Evolutionary conservation across 176 grass and related monocot species (phyloP).

Genomic region (Lolium multiflorum): DNA sequence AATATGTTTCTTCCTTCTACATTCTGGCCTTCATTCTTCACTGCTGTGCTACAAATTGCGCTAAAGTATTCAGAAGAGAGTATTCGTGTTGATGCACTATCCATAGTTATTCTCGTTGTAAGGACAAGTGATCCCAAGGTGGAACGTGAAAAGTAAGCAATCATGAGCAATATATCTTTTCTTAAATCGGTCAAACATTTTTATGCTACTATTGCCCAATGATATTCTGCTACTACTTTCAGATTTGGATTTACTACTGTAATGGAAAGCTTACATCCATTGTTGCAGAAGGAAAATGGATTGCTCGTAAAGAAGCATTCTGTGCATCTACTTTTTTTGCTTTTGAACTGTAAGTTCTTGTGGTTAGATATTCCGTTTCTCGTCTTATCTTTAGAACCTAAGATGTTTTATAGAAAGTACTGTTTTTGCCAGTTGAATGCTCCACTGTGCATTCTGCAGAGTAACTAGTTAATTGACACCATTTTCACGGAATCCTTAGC

Average conservation of each 20-base stretch:
- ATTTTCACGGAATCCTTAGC: slow-evolving; percentile 3
- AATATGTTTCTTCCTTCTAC: slow-evolving; percentile 58
- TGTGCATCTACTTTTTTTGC: slow-evolving; percentile 83
- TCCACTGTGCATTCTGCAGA: slow-evolving; percentile 15
- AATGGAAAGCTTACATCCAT: slow-evolving; percentile 65
- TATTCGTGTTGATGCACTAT: slow-evolving; percentile 65
- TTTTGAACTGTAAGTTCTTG: slow-evolving; percentile 82
- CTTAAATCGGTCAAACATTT: slow-evolving; percentile 21
- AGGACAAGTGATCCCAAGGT: slow-evolving; percentile 69
- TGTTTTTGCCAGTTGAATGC: slow-evolving; percentile 26
- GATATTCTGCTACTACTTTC: slow-evolving; percentile 35
- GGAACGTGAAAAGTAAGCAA: slow-evolving; percentile 71
- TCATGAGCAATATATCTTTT: slow-evolving; percentile 26
- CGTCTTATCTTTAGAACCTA: slow-evolving; percentile 36
- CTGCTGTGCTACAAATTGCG: slow-evolving; percentile 56
- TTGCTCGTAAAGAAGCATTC: slow-evolving; percentile 74
- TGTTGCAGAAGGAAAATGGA: slow-evolving; percentile 74
- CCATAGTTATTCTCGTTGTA: slow-evolving; percentile 82
- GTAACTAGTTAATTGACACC: neutral
- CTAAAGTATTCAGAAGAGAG: slow-evolving; percentile 57
- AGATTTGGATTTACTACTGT: slow-evolving; percentile 75
- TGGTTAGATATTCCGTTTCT: slow-evolving; percentile 26
- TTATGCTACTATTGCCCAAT: slow-evolving; percentile 41
- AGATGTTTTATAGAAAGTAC: slow-evolving; percentile 23
- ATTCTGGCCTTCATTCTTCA: slow-evolving; percentile 68